phyloP scores from a whole-genome alignment of 129 eudicot species.

The Scalesia atractyloides region DNA sequence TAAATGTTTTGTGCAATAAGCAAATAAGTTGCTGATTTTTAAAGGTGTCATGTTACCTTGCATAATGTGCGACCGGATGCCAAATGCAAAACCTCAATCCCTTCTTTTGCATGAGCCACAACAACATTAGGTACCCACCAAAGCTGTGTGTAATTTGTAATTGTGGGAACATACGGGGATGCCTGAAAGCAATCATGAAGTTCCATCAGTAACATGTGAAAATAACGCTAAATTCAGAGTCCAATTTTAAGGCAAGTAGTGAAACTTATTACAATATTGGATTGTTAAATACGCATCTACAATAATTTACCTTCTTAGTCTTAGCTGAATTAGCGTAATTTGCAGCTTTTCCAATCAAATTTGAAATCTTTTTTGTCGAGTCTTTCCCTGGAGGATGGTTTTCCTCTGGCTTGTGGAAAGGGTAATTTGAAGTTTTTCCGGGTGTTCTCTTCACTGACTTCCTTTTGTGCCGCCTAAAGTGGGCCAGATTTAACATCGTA shows the following conservation, averaged over 20 bases:
- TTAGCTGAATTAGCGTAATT: conserved; percentile 84
- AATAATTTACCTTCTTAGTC: conserved; percentile 60
- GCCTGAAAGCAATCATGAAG: conserved; percentile 45
- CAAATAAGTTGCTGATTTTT: neutral
- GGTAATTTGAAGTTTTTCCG: conserved; percentile 69
- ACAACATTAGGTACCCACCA: conserved; percentile 99
- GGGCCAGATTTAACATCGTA: conserved; percentile 77
- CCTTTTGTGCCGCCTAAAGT: conserved; percentile 92
- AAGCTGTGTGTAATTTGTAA: conserved; percentile 85
- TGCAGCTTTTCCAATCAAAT: conserved; percentile 84
- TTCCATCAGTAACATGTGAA: conserved; percentile 1
- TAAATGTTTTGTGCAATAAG: neutral
- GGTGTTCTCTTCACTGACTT: conserved; percentile 73
- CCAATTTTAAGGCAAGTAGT: neutral
- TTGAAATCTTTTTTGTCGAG: conserved; percentile 69
- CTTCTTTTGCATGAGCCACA: conserved; percentile 95
- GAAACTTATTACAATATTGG: conserved; percentile 14
- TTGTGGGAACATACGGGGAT: conserved; percentile 77
- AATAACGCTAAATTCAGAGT: conserved; percentile 7
- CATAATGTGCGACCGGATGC: conserved; percentile 98
- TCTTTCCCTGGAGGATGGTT: conserved; percentile 96
- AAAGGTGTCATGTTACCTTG: conserved; percentile 52
- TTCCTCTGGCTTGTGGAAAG: conserved; percentile 96
- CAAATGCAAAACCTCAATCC: conserved; percentile 94
- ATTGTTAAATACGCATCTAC: conserved; percentile 6